Percentiles rank a stretch among this genome's conserved stretches.
These are phyloP conservation scores for Rhizopogon sp. DNA, from an alignment of 768 basidiomycete species.

Conservation along the genomic window DNA sequence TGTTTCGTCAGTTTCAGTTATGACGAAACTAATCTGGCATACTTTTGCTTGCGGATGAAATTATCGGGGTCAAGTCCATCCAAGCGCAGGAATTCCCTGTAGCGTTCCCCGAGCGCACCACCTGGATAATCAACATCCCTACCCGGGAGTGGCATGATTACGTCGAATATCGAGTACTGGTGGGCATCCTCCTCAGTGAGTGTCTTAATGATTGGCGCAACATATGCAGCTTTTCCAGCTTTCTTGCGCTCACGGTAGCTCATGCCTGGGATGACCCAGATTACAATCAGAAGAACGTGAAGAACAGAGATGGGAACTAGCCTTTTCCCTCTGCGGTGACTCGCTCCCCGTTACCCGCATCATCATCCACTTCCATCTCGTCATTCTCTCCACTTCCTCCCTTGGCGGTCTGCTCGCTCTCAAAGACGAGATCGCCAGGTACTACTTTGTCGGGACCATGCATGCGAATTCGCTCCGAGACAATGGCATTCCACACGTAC, in stretches of 20 bases:
- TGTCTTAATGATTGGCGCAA: conserved; percentile 68
- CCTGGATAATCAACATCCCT: conserved; percentile 92
- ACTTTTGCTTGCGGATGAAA: conserved; percentile 89
- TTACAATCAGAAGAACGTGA: conserved; percentile 5
- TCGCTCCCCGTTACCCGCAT: conserved; percentile 25
- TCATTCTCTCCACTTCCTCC: conserved; percentile 9
- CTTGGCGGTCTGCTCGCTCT: conserved; percentile 27
- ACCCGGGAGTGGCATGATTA: conserved; percentile 96
- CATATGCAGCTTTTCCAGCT: conserved; percentile 16
- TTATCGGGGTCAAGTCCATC: conserved; percentile 92
- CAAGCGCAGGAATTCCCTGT: conserved; percentile 70
- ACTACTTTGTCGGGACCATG: conserved; percentile 72
- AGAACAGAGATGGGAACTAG: conserved; percentile 12
- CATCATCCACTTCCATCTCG: conserved; percentile 27
- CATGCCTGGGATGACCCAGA: conserved; percentile 14
- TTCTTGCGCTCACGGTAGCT: conserved; percentile 13
- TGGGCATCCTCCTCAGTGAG: conserved; percentile 73
- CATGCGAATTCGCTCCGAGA: conserved; percentile 84
- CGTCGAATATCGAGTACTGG: conserved; percentile 87
- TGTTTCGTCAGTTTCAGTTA: conserved; percentile 6
- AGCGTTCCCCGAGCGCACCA: conserved; percentile 81
- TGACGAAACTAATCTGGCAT: conserved; percentile 17
- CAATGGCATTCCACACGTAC: conserved; percentile 97
- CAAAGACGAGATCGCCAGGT: conserved; percentile 89
- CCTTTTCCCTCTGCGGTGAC: conserved; percentile 29